A percentile compares a stretch with the other conserved stretches of the same genome.
Evolutionary conservation across 495 filamentous ascomycete species (phyloP).

Genomic region (Podospora pseudopauciseta): DNA sequence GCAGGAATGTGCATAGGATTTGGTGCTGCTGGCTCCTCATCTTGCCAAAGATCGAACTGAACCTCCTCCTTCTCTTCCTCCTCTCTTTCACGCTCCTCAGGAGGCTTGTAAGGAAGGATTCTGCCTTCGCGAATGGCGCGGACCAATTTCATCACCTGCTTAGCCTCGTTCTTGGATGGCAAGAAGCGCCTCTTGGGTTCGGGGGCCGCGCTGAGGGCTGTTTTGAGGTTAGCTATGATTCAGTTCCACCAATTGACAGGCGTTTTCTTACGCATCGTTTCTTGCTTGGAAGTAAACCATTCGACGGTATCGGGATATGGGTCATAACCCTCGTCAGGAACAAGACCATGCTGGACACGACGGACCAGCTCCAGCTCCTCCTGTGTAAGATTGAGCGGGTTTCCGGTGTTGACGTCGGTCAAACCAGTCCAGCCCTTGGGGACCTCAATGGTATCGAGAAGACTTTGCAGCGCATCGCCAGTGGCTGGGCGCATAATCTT

Average conservation of each 20-base stretch:
- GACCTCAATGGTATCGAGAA: constrained; percentile 95
- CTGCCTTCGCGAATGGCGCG: constrained; percentile 91
- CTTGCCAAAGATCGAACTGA: constrained; percentile 89
- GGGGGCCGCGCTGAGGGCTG: constrained; percentile 78
- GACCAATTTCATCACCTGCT: constrained; percentile 96
- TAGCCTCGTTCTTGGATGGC: constrained; percentile 96
- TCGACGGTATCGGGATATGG: constrained; percentile 89
- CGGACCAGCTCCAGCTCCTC: constrained; percentile 86
- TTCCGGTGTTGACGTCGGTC: constrained; percentile 87
- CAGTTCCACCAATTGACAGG: not conserved
- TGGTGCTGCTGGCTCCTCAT: constrained; percentile 77
- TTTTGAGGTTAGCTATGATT: constrained; percentile 13
- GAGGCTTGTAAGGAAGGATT: constrained; percentile 86
- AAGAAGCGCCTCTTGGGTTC: constrained; percentile 95
- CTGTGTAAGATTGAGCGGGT: constrained; percentile 68
- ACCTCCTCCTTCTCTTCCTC: constrained; percentile 62
- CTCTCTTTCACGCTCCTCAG: constrained; percentile 67
- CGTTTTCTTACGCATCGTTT: constrained; percentile 66
- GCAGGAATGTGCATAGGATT: constrained; percentile 96
- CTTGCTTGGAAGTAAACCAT: constrained; percentile 84
- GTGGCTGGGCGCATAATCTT: constrained; percentile 94
- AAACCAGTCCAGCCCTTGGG: constrained; percentile 97
- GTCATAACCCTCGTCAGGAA: constrained; percentile 82
- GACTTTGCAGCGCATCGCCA: constrained; percentile 87
- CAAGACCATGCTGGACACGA: constrained; percentile 86